Conservation (phyloP, 139 green algal genomes). For the Tetradesmus obliquus region DNA sequence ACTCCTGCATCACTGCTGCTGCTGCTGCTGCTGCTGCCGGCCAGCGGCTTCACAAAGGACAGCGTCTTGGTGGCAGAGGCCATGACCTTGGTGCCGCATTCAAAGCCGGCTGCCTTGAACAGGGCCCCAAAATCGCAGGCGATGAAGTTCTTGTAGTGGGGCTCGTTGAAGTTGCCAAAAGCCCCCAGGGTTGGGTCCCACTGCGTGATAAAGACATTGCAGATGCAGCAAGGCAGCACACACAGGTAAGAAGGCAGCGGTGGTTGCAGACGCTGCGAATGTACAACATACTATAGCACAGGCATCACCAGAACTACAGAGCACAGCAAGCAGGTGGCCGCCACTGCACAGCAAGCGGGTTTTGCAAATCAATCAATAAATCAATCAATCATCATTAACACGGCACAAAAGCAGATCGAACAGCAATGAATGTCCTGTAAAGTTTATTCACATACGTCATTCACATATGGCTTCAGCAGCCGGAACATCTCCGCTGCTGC, state of each 20-base stretch:
- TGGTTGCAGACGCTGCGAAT: too few species aligned
- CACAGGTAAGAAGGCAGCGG: background rate
- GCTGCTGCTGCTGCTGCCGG: background rate
- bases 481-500: constrained; percentile 77
- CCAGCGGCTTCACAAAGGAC: constrained; percentile 75
- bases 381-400: too few species aligned
- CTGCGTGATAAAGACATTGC: background rate
- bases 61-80: constrained; percentile 73
- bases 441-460: too few species aligned
- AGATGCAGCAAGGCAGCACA: background rate
- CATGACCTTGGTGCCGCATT: constrained; percentile 77
- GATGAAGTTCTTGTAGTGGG: constrained; percentile 74
- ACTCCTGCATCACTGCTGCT: background rate
- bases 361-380: too few species aligned
- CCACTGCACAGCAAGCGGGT: too few species aligned
- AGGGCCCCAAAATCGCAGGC: constrained; percentile 61
- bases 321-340: too few species aligned
- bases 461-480: constrained; percentile 74
- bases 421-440: too few species aligned
- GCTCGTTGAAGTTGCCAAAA: constrained; percentile 84
- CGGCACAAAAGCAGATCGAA: too few species aligned
- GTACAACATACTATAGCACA: too few species aligned
- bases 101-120: constrained; percentile 73
- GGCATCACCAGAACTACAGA: too few species aligned
- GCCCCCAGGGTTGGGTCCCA: constrained; percentile 62